Percentiles rank a stretch among this genome's conserved stretches.
Evolutionary conservation across 2,329 filamentous ascomycete species (phyloP).

Genomic region (Ascosphaera apis): DNA sequence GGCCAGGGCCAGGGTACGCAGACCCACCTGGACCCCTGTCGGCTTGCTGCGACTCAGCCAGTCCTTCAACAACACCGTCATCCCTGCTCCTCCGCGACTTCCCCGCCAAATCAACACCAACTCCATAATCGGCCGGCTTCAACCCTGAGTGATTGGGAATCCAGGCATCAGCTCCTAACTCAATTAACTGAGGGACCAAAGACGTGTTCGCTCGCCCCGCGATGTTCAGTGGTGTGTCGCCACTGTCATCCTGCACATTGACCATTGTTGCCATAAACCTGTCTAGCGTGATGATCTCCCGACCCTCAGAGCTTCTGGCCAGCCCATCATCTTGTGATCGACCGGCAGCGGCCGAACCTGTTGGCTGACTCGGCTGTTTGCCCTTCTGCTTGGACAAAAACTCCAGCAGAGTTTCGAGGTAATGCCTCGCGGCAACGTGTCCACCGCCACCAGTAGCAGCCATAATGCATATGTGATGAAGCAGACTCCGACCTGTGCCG

Average conservation of each 20-base stretch:
- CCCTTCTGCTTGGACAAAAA: constrained; percentile 79
- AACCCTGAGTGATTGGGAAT: constrained; percentile 80
- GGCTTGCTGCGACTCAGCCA: constrained; percentile 22
- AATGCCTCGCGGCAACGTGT: constrained; percentile 68
- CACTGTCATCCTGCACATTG: constrained; percentile 79
- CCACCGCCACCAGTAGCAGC: constrained; percentile 87
- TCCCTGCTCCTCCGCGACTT: constrained; percentile 23
- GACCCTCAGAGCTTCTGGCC: constrained; percentile 9
- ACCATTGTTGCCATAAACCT: constrained; percentile 95
- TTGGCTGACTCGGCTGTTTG: constrained; percentile 30
- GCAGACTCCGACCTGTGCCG: constrained; percentile 66
- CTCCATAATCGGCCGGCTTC: constrained; percentile 80
- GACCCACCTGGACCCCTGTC: no score
- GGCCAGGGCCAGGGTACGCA: no score
- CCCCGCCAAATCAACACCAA: constrained; percentile 48
- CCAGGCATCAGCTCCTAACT: constrained; percentile 82
- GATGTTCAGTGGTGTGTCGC: constrained; percentile 85
- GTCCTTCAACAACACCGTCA: constrained; percentile 20
- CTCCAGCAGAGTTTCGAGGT: constrained; percentile 79
- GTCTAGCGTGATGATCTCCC: constrained; percentile 59
- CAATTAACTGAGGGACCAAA: constrained; percentile 88
- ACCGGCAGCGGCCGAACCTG: no score
- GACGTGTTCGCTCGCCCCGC: constrained; percentile 86
- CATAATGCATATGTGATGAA: constrained; percentile 90
- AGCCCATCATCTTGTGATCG: no score